Evolutionary conservation across 257 asterid genomes (phyloP).

Genomic region (Solanum virginianum): DNA sequence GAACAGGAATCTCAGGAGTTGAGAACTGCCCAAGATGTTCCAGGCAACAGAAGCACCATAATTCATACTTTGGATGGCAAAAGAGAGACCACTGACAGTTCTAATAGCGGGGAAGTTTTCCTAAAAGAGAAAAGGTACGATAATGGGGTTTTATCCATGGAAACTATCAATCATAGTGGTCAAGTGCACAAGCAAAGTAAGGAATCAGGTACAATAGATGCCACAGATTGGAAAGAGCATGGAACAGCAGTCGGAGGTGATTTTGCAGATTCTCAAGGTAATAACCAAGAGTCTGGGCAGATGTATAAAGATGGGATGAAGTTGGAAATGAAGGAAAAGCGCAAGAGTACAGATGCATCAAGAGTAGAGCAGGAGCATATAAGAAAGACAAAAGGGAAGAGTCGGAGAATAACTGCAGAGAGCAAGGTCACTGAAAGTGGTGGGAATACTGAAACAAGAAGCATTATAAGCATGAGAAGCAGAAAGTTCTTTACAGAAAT

Average conservation of each 20-base stretch:
- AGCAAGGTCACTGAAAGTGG: not conserved
- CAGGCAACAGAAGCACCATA: not conserved
- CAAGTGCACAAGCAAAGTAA: not conserved
- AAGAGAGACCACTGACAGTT: not conserved
- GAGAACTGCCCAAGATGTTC: not conserved
- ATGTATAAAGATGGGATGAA: slow-evolving; percentile 3
- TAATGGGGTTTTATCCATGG: not conserved
- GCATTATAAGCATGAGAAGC: not conserved
- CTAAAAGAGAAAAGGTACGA: not conserved
- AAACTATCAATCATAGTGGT: not conserved
- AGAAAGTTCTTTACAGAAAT: not conserved
- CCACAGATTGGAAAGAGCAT: not conserved
- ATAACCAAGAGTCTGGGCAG: not conserved
- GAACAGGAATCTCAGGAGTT: slow-evolving; percentile 4
- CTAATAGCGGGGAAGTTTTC: not conserved
- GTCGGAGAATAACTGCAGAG: slow-evolving; percentile 10
- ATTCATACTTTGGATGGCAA: not conserved
- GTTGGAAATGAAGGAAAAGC: slow-evolving; percentile 13
- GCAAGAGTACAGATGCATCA: not conserved
- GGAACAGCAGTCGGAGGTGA: not conserved
- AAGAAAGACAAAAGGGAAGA: slow-evolving; percentile 26
- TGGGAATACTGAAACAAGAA: not conserved
- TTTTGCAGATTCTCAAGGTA: not conserved
- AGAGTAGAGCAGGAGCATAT: not conserved
- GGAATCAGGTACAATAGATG: not conserved